A percentile compares a stretch with the other conserved stretches of the same genome.
Conservation (phyloP, 768 basidiomycete genomes). For the Tephrocybe sp. region DNA sequence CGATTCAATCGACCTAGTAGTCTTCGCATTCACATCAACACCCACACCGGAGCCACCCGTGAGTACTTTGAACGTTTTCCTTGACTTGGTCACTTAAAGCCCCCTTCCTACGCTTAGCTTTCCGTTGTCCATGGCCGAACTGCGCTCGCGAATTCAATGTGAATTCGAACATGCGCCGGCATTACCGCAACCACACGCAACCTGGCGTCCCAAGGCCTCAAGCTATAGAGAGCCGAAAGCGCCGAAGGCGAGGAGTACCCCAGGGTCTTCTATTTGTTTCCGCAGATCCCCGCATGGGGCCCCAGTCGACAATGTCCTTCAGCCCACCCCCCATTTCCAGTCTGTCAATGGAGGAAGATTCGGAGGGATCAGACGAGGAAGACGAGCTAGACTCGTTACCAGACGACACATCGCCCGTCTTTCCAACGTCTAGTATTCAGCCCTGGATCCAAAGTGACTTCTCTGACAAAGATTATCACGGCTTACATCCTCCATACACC, state of each 20-base stretch:
- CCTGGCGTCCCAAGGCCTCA: conserved; percentile 29
- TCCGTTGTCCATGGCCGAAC: conserved; percentile 69
- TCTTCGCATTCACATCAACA: conserved; percentile 62
- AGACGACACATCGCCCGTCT: conserved; percentile 9
- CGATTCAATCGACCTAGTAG: conserved; percentile 71
- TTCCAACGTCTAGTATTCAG: conserved; percentile 2
- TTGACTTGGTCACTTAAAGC: background rate
- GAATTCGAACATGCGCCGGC: conserved; percentile 82
- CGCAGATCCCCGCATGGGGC: conserved; percentile 3
- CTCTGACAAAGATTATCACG: conserved; percentile 1
- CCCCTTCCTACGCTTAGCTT: conserved; percentile 35
- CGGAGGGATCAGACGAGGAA: conserved; percentile 23
- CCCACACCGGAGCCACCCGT: conserved; percentile 70
- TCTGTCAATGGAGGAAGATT: conserved; percentile 23
- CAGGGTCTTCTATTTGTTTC: conserved; percentile 15
- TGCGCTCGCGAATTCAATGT: conserved; percentile 81
- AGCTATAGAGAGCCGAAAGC: conserved; percentile 21
- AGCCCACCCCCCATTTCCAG: conserved; percentile 20
- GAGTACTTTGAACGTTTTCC: conserved; percentile 23
- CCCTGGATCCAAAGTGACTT: background rate
- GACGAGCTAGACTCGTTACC: conserved; percentile 21
- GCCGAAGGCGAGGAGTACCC: conserved; percentile 23
- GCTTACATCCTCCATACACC: background rate
- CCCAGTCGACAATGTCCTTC: background rate
- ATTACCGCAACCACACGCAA: conserved; percentile 63